phyloP scores from a whole-genome alignment of 1,284 basidiomycete species.

The Boletus sp. region DNA sequence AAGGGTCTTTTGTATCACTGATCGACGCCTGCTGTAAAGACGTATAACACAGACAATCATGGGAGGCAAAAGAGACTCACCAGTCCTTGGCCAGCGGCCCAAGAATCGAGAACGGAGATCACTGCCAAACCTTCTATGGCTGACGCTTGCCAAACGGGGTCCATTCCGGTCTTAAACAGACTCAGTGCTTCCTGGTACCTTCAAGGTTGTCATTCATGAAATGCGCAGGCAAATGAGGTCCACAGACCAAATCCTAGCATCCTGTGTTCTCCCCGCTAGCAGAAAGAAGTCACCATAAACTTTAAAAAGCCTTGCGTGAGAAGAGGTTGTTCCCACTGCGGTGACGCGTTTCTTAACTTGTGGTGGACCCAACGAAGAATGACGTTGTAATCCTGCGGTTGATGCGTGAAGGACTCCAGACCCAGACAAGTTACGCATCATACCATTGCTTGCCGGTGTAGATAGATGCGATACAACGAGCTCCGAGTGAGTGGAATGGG shows the following conservation, averaged over 20 bases:
- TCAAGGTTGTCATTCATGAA: constrained; percentile 25
- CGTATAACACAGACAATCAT: constrained; percentile 20
- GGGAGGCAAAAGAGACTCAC: constrained; percentile 39
- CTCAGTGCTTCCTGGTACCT: constrained; percentile 85
- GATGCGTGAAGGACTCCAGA: constrained; percentile 28
- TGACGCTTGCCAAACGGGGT: constrained; percentile 83
- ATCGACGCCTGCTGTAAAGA: constrained; percentile 46
- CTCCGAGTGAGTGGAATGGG: constrained; percentile 58
- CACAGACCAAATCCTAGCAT: constrained; percentile 74
- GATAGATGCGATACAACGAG: constrained; percentile 40
- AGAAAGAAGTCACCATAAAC: constrained; percentile 86
- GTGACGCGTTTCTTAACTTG: constrained; percentile 57
- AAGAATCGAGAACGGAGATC: constrained; percentile 74
- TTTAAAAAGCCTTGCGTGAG: constrained; percentile 79
- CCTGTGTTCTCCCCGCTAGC: constrained; percentile 74
- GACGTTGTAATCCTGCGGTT: constrained; percentile 39
- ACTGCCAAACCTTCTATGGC: constrained; percentile 81
- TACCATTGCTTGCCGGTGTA: constrained; percentile 38
- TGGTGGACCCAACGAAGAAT: constrained; percentile 44
- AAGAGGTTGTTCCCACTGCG: constrained; percentile 62
- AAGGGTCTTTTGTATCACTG: constrained; percentile 53
- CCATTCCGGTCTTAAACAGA: constrained; percentile 66
- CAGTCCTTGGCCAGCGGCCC: constrained; percentile 71
- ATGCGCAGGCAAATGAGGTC: constrained; percentile 11
- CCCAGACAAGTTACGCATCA: constrained; percentile 56